Evolutionary conservation across 2,329 filamentous ascomycete species (phyloP).

Genomic region (Rutstroemia sydowiana): DNA sequence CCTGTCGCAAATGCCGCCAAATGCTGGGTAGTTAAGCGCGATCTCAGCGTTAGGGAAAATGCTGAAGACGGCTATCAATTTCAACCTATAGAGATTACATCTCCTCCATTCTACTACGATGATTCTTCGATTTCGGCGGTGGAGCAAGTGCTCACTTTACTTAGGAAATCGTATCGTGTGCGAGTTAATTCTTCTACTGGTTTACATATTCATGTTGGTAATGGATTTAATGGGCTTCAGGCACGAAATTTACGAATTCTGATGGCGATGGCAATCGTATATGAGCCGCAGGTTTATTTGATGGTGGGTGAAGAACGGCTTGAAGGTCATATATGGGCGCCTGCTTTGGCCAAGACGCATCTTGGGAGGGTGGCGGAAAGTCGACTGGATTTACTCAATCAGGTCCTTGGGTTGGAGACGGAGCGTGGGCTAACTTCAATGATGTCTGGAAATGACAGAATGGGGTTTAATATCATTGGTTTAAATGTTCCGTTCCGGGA

Average conservation of each 20-base stretch:
- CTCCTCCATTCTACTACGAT: slow-evolving; percentile 4
- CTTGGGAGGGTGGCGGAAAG: too few relatives aligned
- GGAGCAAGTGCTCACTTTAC: slow-evolving; percentile 2
- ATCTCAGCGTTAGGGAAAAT: too few relatives aligned
- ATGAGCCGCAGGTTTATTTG: slow-evolving; percentile 21
- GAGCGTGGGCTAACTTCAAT: too few relatives aligned
- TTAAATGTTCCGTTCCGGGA: background rate
- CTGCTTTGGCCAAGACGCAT: too few relatives aligned
- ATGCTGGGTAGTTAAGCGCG: too few relatives aligned
- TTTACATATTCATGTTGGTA: slow-evolving; percentile 30
- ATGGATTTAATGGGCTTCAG: slow-evolving; percentile 19
- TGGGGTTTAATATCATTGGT: background rate
- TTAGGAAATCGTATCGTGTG: slow-evolving; percentile 17
- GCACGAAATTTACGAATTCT: slow-evolving; percentile 25
- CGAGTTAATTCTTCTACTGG: slow-evolving; percentile 21
- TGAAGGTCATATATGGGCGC: background rate
- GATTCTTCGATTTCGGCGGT: background rate
- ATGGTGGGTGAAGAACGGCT: too few relatives aligned
- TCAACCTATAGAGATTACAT: slow-evolving; percentile 1
- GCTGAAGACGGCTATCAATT: too few relatives aligned
- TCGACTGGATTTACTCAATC: background rate
- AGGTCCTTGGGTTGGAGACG: background rate
- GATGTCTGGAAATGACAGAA: background rate
- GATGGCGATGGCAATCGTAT: slow-evolving; percentile 22
- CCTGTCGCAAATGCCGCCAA: too few relatives aligned